phyloP scores from a whole-genome alignment of 2,329 filamentous ascomycete species.

The Neocatenulostroma microsporum region DNA sequence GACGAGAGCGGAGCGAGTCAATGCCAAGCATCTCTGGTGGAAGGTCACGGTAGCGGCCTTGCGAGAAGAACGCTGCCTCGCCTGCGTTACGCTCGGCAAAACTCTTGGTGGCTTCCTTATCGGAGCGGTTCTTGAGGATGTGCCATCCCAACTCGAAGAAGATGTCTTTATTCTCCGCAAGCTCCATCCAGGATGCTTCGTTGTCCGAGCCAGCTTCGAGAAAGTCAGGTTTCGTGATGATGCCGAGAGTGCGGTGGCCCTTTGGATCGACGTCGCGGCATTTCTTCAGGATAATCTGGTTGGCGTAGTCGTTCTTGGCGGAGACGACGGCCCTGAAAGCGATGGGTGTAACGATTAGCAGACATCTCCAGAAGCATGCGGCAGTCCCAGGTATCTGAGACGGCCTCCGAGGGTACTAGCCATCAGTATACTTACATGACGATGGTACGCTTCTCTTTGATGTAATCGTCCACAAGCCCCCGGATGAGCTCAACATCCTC shows the following conservation, averaged over 20 bases:
- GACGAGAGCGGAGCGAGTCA: constrained; percentile 37
- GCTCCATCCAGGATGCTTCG: constrained; percentile 34
- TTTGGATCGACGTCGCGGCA: constrained; percentile 40
- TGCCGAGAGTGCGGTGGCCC: constrained; percentile 45
- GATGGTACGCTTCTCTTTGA: constrained; percentile 46
- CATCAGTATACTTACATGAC: too few relatives aligned
- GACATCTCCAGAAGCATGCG: constrained; percentile 36
- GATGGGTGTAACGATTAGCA: background rate
- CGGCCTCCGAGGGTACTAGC: too few relatives aligned
- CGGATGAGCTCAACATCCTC: constrained; percentile 28
- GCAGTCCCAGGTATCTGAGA: background rate
- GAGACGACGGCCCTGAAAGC: constrained; percentile 27
- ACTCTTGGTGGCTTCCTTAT: constrained; percentile 30
- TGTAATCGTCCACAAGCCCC: constrained; percentile 45
- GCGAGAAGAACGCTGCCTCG: constrained; percentile 31
- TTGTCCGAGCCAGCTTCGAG: constrained; percentile 32
- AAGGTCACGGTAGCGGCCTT: constrained; percentile 24
- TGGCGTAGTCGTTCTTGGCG: constrained; percentile 43
- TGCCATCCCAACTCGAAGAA: constrained; percentile 46
- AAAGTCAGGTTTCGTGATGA: constrained; percentile 52
- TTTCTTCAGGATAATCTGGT: constrained; percentile 50
- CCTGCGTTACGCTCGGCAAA: constrained; percentile 33
- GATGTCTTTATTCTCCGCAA: constrained; percentile 35
- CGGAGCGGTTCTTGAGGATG: constrained; percentile 43
- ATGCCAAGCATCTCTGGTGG: constrained; percentile 39